phyloP scores from a whole-genome alignment of 345 rosid genomes.

The Cardamine occulta region DNA sequence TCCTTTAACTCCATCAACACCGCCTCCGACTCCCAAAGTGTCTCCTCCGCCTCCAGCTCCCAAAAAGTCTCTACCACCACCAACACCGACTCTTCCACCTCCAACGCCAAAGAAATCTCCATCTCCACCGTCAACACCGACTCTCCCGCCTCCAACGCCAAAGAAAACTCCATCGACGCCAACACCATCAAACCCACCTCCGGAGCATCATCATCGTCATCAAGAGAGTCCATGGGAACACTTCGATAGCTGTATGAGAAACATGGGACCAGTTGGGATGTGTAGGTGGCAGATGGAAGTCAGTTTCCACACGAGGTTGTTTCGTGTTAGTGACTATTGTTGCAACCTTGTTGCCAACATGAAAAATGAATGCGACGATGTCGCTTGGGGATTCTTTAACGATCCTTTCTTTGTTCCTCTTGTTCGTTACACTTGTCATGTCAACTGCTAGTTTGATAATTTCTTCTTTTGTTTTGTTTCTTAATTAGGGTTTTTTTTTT shows the following conservation, averaged over 20 bases:
- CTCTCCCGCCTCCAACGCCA: conserved; percentile 16
- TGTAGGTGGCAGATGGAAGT: conserved; percentile 20
- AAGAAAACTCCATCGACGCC: neutral
- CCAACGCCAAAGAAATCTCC: conserved; percentile 14
- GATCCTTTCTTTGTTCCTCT: conserved; percentile 45
- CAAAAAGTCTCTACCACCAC: neutral
- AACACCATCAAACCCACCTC: conserved; percentile 28
- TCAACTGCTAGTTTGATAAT: neutral
- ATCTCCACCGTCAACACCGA: neutral
- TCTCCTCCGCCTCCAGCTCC: neutral
- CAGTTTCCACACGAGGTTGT: conserved; percentile 19
- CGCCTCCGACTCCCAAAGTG: neutral
- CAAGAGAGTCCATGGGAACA: conserved; percentile 20
- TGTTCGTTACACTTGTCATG: conserved; percentile 41
- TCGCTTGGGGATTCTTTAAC: conserved; percentile 28
- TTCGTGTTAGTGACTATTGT: conserved; percentile 31
- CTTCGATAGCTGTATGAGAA: neutral
- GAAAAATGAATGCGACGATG: conserved; percentile 33
- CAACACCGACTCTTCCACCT: neutral
- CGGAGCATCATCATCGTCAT: conserved; percentile 1
- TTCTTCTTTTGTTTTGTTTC: neutral
- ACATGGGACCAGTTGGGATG: conserved; percentile 21
- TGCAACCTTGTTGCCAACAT: conserved; percentile 35
- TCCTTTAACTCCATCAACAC: neutral
- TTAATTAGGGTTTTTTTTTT: neutral